Evolutionary conservation across 2,329 filamentous ascomycete genomes (phyloP).

Genomic region (Kalaharituber pfeilii): DNA sequence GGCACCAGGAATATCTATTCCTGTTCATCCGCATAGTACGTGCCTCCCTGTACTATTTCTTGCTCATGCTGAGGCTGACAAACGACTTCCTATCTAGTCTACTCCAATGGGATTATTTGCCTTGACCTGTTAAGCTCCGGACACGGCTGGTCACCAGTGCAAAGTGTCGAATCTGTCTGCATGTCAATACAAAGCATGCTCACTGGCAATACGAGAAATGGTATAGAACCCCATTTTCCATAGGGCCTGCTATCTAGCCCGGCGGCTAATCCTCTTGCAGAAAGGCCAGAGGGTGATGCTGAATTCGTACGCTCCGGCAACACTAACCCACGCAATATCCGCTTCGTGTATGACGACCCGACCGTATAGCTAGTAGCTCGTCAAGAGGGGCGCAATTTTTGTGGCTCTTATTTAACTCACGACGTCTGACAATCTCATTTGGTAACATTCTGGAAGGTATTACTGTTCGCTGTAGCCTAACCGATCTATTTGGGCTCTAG

Average conservation of each 20-base stretch:
- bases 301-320: constrained; percentile 67
- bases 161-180: constrained; percentile 91
- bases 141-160: constrained; percentile 88
- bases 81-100: too few species aligned
- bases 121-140: constrained; percentile 66
- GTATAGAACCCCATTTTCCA: constrained; percentile 6
- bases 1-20: constrained; percentile 36
- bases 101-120: constrained; percentile 97
- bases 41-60: background rate
- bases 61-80: background rate
- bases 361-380: constrained; percentile 40
- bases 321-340: constrained; percentile 68
- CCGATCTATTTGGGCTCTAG: too few species aligned
- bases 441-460: too few species aligned
- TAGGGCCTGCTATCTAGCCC: background rate
- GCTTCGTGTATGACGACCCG: constrained; percentile 87
- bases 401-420: too few species aligned
- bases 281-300: constrained; percentile 75
- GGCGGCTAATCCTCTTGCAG: constrained; percentile 8
- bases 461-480: too few species aligned
- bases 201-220: constrained; percentile 81
- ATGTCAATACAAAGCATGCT: constrained; percentile 98
- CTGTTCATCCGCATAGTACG: constrained; percentile 69
- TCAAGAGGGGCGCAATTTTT: too few species aligned
- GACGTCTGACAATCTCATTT: too few species aligned